phyloP scores from a whole-genome alignment of 345 rosid species.

The Salix arbutifolia region DNA sequence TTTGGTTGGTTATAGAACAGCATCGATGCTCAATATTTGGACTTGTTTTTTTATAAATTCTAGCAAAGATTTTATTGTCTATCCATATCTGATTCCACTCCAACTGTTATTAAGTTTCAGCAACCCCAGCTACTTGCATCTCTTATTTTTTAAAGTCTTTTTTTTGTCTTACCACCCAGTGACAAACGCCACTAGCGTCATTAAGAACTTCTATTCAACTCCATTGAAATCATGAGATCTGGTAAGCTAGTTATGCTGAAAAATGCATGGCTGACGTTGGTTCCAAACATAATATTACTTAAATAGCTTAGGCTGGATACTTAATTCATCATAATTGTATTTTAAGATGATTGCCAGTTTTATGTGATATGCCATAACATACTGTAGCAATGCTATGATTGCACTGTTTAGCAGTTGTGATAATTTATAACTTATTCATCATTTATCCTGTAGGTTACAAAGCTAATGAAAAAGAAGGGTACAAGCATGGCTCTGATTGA shows the following conservation, averaged over 20 bases:
- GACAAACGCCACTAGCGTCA: not conserved
- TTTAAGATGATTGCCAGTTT: not conserved
- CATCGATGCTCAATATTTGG: too few species aligned
- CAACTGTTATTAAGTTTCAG: not conserved
- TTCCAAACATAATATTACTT: not conserved
- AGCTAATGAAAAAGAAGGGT: slow-evolving; percentile 98
- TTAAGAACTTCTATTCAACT: not conserved
- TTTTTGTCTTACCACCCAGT: not conserved
- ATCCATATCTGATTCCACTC: not conserved
- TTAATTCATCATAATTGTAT: not conserved
- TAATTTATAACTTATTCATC: slow-evolving; percentile 10
- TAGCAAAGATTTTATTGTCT: not conserved
- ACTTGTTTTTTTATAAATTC: not conserved
- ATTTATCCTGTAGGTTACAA: slow-evolving; percentile 55
- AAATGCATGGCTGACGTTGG: not conserved
- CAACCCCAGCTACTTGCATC: not conserved
- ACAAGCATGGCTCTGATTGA: slow-evolving; percentile 74
- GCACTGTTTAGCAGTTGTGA: not conserved
- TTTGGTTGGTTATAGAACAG: too few species aligned
- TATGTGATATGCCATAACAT: not conserved
- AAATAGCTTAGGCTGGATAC: not conserved
- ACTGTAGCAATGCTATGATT: not conserved
- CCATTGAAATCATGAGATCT: not conserved
- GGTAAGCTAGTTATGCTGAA: not conserved
- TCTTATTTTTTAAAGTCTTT: not conserved